phyloP scores from a whole-genome alignment of 2,329 filamentous ascomycete species.

The Talaromyces sp. region DNA sequence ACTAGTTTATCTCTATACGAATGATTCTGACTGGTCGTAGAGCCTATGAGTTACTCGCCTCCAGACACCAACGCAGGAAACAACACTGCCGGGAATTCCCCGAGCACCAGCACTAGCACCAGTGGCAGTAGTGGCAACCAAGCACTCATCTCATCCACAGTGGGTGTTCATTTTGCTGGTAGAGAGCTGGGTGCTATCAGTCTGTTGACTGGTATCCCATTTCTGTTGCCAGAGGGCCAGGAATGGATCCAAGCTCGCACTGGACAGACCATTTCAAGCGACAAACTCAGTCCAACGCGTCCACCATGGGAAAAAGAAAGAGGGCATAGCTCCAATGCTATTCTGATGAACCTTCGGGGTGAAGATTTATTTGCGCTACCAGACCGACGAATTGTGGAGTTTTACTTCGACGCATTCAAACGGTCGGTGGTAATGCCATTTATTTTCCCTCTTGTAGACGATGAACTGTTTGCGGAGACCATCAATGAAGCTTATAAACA shows the following conservation, averaged over 20 bases:
- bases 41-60: conserved; percentile 9
- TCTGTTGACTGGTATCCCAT: conserved; percentile 53
- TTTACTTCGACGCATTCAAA: conserved; percentile 36
- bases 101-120: conserved; percentile 12
- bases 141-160: conserved; percentile 28
- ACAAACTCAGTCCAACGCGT: conserved; percentile 29
- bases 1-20: neutral
- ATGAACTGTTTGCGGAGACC: conserved; percentile 50
- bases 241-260: conserved; percentile 54
- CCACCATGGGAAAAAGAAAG: conserved; percentile 42
- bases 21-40: neutral
- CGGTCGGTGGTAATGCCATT: conserved; percentile 42
- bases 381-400: conserved; percentile 31
- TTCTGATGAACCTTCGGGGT: conserved; percentile 25
- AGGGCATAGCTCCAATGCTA: conserved; percentile 22
- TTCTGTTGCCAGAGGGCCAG: conserved; percentile 52
- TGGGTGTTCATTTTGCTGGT: conserved; percentile 53
- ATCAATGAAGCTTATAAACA: conserved; percentile 50
- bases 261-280: conserved; percentile 41
- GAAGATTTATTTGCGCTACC: conserved; percentile 40
- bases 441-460: conserved; percentile 55
- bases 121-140: conserved; percentile 15
- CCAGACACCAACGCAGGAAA: neutral
- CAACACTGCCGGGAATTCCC: conserved; percentile 16
- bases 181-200: conserved; percentile 52